phyloP scores from a whole-genome alignment of 2,329 filamentous ascomycete species.

The Aspergillus tubingensis region DNA sequence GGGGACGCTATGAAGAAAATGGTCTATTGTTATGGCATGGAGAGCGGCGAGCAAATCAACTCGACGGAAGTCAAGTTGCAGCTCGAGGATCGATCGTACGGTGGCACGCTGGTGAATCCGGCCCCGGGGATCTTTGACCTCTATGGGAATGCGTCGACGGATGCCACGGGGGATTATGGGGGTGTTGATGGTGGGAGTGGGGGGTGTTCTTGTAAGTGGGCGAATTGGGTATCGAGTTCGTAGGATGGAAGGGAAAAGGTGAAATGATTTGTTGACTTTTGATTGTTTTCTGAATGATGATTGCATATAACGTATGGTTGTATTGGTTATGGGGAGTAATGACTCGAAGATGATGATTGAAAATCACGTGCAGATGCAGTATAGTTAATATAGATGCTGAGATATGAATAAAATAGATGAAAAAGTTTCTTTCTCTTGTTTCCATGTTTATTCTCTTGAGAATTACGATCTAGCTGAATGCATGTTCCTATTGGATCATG shows the following conservation, averaged over 20 bases:
- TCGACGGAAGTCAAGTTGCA: slow-evolving; percentile 49
- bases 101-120: slow-evolving; percentile 55
- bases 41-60: slow-evolving; percentile 50
- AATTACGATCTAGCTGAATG: too few species aligned
- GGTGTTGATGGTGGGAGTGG: slow-evolving; percentile 62
- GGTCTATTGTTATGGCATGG: slow-evolving; percentile 62
- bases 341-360: too few species aligned
- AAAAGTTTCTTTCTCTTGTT: too few species aligned
- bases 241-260: not conserved
- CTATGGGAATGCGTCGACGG: slow-evolving; percentile 2
- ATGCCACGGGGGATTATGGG: slow-evolving; percentile 33
- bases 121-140: slow-evolving; percentile 48
- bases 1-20: slow-evolving; percentile 57
- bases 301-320: too few species aligned
- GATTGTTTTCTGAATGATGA: too few species aligned
- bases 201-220: slow-evolving; percentile 62
- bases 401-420: too few species aligned
- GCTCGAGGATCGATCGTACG: slow-evolving; percentile 55
- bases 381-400: too few species aligned
- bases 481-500: too few species aligned
- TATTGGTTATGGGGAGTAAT: too few species aligned
- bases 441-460: too few species aligned
- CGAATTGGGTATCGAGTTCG: slow-evolving; percentile 49
- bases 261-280: too few species aligned
- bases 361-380: too few species aligned